phyloP scores from a whole-genome alignment of 202 grass and related monocot species.

The Eragrostis tef region DNA sequence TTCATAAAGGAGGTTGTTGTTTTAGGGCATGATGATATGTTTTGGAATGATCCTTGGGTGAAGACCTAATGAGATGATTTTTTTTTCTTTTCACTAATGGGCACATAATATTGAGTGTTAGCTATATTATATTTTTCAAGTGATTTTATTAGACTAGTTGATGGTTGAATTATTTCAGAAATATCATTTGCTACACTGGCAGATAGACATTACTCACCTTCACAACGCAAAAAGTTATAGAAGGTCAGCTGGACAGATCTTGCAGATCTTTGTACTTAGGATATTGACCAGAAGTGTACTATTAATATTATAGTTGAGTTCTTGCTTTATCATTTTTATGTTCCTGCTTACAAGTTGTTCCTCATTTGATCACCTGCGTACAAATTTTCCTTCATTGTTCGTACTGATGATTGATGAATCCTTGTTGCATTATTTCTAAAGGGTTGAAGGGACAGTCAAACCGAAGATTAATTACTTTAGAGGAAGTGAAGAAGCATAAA shows the following conservation, averaged over 20 bases:
- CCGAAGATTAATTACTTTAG: conserved; percentile 69
- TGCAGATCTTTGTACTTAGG: neutral
- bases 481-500: conserved; percentile 91
- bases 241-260: neutral
- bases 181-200: neutral
- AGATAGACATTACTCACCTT: neutral
- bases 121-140: neutral
- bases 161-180: neutral
- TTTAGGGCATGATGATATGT: conserved; percentile 10
- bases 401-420: conserved; percentile 8
- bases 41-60: neutral
- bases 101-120: neutral
- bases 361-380: neutral
- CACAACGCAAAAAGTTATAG: conserved; percentile 6
- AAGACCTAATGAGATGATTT: neutral
- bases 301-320: neutral
- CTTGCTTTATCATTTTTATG: neutral
- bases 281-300: neutral
- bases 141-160: conserved; percentile 19
- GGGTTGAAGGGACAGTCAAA: conserved; percentile 77
- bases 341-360: neutral
- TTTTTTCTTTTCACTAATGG: conserved; percentile 14
- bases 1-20: conserved; percentile 8
- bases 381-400: conserved; percentile 4
- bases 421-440: conserved; percentile 46